Percentiles rank a stretch among this genome's conserved stretches.
These are phyloP conservation scores for Chalciporus sp. DNA, from an alignment of 1,284 basidiomycete genomes.

Conservation along the genomic window DNA sequence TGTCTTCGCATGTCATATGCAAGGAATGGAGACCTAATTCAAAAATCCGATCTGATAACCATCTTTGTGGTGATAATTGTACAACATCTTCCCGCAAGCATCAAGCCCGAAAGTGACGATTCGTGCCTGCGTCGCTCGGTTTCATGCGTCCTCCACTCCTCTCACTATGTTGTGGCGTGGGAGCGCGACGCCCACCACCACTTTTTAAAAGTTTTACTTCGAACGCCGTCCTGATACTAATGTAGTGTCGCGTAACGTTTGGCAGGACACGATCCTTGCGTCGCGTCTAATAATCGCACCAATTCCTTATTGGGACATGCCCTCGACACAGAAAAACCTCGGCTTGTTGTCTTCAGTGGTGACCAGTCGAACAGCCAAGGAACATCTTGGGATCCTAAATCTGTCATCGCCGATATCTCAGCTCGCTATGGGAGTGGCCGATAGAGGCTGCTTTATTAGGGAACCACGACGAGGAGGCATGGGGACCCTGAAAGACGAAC, in stretches of 20 bases:
- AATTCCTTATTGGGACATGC: constrained; percentile 65
- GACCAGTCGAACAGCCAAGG: constrained; percentile 88
- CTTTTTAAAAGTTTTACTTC: too few relatives aligned
- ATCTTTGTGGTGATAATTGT: too few relatives aligned
- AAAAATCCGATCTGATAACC: too few relatives aligned
- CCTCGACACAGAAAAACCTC: constrained; percentile 85
- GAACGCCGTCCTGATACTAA: too few relatives aligned
- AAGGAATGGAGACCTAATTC: too few relatives aligned
- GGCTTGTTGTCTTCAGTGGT: constrained; percentile 86
- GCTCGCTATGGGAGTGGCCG: constrained; percentile 79
- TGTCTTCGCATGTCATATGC: too few relatives aligned
- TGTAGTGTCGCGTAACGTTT: constrained; percentile 71
- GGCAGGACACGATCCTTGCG: constrained; percentile 71
- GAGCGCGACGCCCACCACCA: too few relatives aligned
- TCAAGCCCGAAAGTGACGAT: too few relatives aligned
- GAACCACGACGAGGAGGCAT: constrained; percentile 87
- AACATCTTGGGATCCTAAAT: constrained; percentile 85
- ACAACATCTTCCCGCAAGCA: too few relatives aligned
- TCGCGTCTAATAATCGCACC: constrained; percentile 74
- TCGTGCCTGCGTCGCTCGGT: too few relatives aligned
- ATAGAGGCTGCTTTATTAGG: constrained; percentile 86
- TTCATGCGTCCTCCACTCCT: too few relatives aligned
- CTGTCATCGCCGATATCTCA: constrained; percentile 89
- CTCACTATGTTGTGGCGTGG: too few relatives aligned
- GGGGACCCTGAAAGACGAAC: constrained; percentile 61